Evolutionary conservation across 306 rosid species (phyloP).

Genomic region (Ormosia semicastrata): DNA sequence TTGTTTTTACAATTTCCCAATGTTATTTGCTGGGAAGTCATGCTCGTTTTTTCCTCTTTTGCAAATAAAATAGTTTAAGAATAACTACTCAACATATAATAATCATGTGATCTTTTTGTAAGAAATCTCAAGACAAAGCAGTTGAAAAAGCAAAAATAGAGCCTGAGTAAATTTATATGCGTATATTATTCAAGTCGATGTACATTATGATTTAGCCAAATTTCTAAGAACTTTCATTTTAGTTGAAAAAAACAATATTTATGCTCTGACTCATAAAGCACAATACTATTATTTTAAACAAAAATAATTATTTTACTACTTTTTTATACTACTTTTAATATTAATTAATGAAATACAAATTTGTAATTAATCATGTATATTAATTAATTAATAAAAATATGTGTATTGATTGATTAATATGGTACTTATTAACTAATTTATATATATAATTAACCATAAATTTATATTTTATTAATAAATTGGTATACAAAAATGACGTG

Average conservation of each 20-base stretch:
- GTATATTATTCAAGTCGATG: background rate
- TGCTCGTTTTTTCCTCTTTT: background rate
- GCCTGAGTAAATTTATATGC: constrained; percentile 49
- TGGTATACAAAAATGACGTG: too few relatives aligned
- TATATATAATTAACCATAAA: too few relatives aligned
- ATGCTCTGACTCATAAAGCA: background rate
- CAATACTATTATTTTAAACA: background rate
- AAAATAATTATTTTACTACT: too few relatives aligned
- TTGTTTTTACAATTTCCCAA: background rate
- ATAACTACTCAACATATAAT: background rate
- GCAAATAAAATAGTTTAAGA: constrained; percentile 8
- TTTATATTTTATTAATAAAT: too few relatives aligned
- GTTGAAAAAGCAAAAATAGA: constrained; percentile 36
- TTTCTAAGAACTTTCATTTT: background rate
- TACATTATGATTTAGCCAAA: background rate
- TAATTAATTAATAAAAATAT: too few relatives aligned
- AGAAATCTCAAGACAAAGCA: constrained; percentile 42
- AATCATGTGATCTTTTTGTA: constrained; percentile 39
- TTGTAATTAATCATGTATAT: too few relatives aligned
- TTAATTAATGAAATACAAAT: too few relatives aligned
- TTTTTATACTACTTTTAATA: too few relatives aligned
- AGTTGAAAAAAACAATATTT: background rate
- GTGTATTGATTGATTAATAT: too few relatives aligned
- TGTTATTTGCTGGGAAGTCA: background rate
- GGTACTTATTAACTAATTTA: too few relatives aligned